Conservation (phyloP, 2,329 filamentous ascomycete species). For the Paracamarosporium sp. region DNA sequence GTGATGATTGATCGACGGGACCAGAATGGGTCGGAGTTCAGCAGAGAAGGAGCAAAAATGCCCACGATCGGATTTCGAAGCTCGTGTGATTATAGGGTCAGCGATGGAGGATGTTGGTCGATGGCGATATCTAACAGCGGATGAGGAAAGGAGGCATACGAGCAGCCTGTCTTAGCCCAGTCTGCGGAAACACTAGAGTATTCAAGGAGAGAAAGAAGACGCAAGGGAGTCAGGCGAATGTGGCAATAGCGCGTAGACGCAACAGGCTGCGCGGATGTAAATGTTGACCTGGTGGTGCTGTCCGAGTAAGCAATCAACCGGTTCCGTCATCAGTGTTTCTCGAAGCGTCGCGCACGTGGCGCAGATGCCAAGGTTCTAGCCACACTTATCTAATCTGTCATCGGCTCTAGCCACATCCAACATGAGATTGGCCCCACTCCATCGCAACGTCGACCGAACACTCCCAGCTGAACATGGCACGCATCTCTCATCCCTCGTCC, state of each 20-base stretch:
- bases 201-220: background rate
- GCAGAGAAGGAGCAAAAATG: background rate
- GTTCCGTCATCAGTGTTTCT: slow-evolving; percentile 11
- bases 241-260: slow-evolving; percentile 11
- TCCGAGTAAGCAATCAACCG: background rate
- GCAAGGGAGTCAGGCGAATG: background rate
- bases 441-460: background rate
- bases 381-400: slow-evolving; percentile 3
- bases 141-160: slow-evolving; percentile 15
- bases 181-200: background rate
- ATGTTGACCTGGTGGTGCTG: background rate
- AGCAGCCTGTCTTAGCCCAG: background rate
- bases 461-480: background rate
- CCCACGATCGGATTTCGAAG: background rate
- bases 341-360: slow-evolving; percentile 9
- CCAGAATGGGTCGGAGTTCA: no score
- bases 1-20: slow-evolving; percentile 3
- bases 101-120: background rate
- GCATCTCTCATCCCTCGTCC: background rate
- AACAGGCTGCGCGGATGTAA: background rate
- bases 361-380: slow-evolving; percentile 10
- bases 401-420: background rate
- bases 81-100: no score
- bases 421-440: background rate
- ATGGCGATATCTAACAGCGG: background rate